Percentiles rank a stretch among this genome's conserved stretches.
These are phyloP conservation scores for Aureobasidium sp. DNA, from an alignment of 2,329 filamentous ascomycete species.

Conservation along the genomic window DNA sequence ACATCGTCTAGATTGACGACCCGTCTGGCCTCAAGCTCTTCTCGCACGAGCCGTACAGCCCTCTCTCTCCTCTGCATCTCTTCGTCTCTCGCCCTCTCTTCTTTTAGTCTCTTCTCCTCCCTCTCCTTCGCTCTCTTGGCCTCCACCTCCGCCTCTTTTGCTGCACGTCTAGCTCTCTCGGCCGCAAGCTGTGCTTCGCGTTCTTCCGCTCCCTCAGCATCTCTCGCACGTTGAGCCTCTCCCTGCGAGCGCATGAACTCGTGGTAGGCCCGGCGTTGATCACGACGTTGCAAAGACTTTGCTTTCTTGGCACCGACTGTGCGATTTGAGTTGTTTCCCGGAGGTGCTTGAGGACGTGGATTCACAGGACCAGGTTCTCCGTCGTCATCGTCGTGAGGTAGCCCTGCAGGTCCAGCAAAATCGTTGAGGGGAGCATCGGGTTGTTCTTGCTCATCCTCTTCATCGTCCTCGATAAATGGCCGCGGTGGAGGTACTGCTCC, in stretches of 20 bases:
- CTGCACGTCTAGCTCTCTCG: slow-evolving; percentile 32
- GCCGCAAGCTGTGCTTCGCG: slow-evolving; percentile 33
- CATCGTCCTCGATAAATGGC: slow-evolving; percentile 8
- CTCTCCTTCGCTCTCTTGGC: slow-evolving; percentile 32
- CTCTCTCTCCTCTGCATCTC: slow-evolving; percentile 26
- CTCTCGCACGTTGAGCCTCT: slow-evolving; percentile 34
- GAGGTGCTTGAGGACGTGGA: slow-evolving; percentile 8
- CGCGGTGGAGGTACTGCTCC: not conserved
- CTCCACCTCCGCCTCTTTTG: slow-evolving; percentile 34
- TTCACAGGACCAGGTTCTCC: slow-evolving; percentile 28
- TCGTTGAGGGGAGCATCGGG: slow-evolving; percentile 3
- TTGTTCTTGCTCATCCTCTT: slow-evolving; percentile 6
- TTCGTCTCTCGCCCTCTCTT: slow-evolving; percentile 28
- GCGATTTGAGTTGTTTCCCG: slow-evolving; percentile 13
- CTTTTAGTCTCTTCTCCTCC: slow-evolving; percentile 30
- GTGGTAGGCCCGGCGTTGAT: slow-evolving; percentile 37
- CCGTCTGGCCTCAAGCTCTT: slow-evolving; percentile 21
- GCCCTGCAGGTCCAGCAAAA: not conserved
- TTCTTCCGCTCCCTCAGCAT: slow-evolving; percentile 35
- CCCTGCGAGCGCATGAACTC: slow-evolving; percentile 42
- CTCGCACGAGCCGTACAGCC: slow-evolving; percentile 25
- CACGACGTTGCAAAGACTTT: slow-evolving; percentile 36
- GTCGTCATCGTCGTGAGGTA: slow-evolving; percentile 8
- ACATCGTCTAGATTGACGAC: slow-evolving; percentile 32
- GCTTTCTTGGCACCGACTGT: slow-evolving; percentile 42